Conservation (phyloP, 441 rosid species). For the Erodium chrysanthum region DNA sequence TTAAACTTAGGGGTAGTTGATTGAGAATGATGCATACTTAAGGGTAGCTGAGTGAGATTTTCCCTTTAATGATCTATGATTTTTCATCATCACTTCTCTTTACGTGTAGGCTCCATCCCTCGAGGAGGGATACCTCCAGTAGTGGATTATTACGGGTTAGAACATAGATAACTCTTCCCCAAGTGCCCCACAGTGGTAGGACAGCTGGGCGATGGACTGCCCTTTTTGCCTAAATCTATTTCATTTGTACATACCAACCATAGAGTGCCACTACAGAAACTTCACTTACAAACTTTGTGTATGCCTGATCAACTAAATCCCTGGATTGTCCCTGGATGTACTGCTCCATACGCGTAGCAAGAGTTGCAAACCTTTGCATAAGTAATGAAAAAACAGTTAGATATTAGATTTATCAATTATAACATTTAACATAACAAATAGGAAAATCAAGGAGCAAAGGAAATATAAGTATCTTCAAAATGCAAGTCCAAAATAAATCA, state of each 20-base stretch:
- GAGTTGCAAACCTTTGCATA: conserved; percentile 70
- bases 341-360: conserved; percentile 99
- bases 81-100: background rate
- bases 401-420: conserved; percentile 2
- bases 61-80: background rate
- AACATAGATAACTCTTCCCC: background rate
- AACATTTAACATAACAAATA: background rate
- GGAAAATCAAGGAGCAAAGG: background rate
- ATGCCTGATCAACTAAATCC: conserved; percentile 97
- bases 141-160: background rate
- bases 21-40: too few relatives aligned
- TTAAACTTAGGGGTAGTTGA: too few relatives aligned
- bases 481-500: background rate
- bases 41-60: too few relatives aligned
- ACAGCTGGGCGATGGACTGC: background rate
- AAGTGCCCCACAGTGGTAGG: background rate
- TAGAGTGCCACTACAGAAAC: background rate
- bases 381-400: background rate
- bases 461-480: background rate
- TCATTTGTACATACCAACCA: background rate
- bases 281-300: conserved; percentile 78
- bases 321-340: conserved; percentile 97
- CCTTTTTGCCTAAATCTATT: background rate
- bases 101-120: background rate
- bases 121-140: background rate